Conservation (phyloP, 2,329 filamentous ascomycete genomes). For the Trematosphaeria pertusa region DNA sequence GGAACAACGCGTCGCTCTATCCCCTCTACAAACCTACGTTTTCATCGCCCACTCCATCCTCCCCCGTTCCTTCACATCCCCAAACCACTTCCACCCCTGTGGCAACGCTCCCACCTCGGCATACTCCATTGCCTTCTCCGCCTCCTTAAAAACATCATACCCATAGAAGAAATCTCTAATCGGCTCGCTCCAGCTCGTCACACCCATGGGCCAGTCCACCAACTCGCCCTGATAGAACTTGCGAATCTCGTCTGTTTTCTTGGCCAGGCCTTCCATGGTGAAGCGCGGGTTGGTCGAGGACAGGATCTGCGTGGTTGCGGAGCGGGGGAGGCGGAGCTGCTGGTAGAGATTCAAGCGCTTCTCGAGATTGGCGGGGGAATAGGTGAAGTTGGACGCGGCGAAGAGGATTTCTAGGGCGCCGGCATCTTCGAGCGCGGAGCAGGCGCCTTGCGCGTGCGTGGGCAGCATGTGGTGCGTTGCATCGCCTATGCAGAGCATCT, state of each 20-base stretch:
- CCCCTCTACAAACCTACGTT: no score
- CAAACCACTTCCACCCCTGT: constrained; percentile 7
- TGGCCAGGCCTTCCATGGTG: constrained; percentile 14
- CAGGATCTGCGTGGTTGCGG: constrained; percentile 21
- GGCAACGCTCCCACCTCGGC: not conserved
- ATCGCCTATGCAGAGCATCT: constrained; percentile 17
- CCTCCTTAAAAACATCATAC: constrained; percentile 21
- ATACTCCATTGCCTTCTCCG: constrained; percentile 15
- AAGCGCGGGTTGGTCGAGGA: constrained; percentile 11
- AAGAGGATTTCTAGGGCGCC: constrained; percentile 19
- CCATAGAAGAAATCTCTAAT: constrained; percentile 20
- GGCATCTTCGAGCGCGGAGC: constrained; percentile 20
- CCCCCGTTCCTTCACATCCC: not conserved
- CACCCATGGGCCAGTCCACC: constrained; percentile 12
- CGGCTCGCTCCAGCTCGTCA: constrained; percentile 2
- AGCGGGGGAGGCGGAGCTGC: constrained; percentile 16
- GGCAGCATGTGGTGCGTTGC: constrained; percentile 23
- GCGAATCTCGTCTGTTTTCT: constrained; percentile 14
- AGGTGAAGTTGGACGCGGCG: not conserved
- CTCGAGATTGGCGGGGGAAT: constrained; percentile 3
- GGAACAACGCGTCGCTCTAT: no score
- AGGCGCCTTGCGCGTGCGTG: constrained; percentile 21
- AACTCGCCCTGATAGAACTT: constrained; percentile 18
- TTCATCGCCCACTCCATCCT: no score
- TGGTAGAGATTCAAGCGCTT: constrained; percentile 9